Evolutionary conservation across 345 rosid genomes (phyloP).

Genomic region (Gynandropsis gynandra): DNA sequence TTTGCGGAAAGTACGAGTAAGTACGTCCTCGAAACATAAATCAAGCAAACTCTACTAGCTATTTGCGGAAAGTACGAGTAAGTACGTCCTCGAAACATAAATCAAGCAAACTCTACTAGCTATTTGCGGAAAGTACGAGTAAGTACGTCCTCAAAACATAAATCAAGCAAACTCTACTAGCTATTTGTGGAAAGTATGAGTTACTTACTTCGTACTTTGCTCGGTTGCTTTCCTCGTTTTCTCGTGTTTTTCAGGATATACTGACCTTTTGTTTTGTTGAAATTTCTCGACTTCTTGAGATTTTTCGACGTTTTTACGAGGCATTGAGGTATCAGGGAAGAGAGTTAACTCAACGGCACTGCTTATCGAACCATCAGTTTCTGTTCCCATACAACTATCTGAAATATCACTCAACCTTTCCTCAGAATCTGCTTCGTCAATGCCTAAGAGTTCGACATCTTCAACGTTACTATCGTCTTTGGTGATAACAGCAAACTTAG

Average conservation of each 20-base stretch:
- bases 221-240: constrained; percentile 24
- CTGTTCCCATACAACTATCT: constrained; percentile 62
- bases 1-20: no score
- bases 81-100: no score
- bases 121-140: no score
- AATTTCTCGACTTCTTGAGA: neutral
- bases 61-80: no score
- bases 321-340: constrained; percentile 51
- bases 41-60: no score
- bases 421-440: constrained; percentile 48
- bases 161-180: neutral
- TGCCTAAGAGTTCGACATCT: constrained; percentile 49
- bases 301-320: constrained; percentile 3
- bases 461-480: neutral
- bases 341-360: constrained; percentile 54
- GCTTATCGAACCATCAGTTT: constrained; percentile 52
- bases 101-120: no score
- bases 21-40: no score
- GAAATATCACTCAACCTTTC: constrained; percentile 74
- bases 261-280: no score
- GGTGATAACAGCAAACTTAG: constrained; percentile 31
- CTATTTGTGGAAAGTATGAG: neutral
- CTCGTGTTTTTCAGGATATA: neutral
- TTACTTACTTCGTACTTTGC: constrained; percentile 42
- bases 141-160: no score